Base-by-base conservation (phyloP, 2,329 filamentous ascomycete genomes). In the Elsinoe necatrix region DNA sequence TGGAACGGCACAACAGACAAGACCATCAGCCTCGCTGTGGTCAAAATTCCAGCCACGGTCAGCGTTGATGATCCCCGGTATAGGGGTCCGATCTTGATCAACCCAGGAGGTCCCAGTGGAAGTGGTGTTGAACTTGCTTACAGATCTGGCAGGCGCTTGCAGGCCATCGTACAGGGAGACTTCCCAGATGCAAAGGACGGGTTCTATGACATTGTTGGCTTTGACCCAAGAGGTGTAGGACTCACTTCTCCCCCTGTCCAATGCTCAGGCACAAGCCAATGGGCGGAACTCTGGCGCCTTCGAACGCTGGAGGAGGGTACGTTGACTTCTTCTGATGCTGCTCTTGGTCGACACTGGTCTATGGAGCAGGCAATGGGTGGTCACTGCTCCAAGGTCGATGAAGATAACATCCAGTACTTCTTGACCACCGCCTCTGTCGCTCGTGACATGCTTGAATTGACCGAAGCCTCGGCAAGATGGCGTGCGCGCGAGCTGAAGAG, bases 401-500 rank as follows among this genome's bases (percentile, higher is more conserved):
- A 62, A 1, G 61, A 62, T 4, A 48, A 52, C 21, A 72, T 75
- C 60, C 71, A 71, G 58, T 65, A 69, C 48, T 75, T 74, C 62
- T 66, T 75, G 45, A 72, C 71, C 14, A 78, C 77, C 0, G 73
- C 75, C 1, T 72, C 70, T 21, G 73, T 75, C 1, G 76, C 74
- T 1, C 66, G 72, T 37, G 76, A 80, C 59, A 78, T 79, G 74
- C 64, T 79, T 6, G 70, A 73, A 39, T 70, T 79, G 34, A 67
- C 73, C 9, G 76, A 79, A 27, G 45, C 45, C 3, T 50, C 35
- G 16, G 57, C 37, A 12, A 57, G 57, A 37, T 67, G 65, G 64
- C 60, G 65, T 20, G 61, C 65, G 14, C 23, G 41, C n/a, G 37
- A 56, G 25, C 16, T 56, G 25, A 20, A 34, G n/a, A 34, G 20